A percentile compares a stretch with the other conserved stretches of the same genome.
Conservation (phyloP, 2,329 filamentous ascomycete genomes). For the Clonostachys solani region DNA sequence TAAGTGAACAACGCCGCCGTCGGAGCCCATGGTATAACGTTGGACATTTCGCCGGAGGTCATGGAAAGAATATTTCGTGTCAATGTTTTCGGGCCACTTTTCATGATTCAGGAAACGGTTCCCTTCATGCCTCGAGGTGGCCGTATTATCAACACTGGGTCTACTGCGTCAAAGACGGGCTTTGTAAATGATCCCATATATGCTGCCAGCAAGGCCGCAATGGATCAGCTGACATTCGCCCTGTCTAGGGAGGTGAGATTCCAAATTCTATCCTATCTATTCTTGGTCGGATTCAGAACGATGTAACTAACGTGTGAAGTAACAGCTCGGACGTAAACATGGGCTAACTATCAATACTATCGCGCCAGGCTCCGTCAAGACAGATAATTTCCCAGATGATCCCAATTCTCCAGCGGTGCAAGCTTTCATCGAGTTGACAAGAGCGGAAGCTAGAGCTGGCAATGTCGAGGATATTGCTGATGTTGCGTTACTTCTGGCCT, state of each 20-base stretch:
- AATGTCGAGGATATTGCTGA: constrained; percentile 34
- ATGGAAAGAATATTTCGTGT: constrained; percentile 19
- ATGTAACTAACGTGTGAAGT: neutral
- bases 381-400: constrained; percentile 18
- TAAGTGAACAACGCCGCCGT: constrained; percentile 31
- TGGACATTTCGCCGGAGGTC: constrained; percentile 11
- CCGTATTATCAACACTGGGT: constrained; percentile 15
- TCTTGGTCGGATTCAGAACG: no score
- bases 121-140: constrained; percentile 27
- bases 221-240: constrained; percentile 24
- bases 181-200: constrained; percentile 7
- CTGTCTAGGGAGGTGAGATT: constrained; percentile 23
- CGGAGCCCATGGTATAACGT: constrained; percentile 8
- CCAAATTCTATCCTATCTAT: neutral
- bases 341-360: constrained; percentile 39
- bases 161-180: constrained; percentile 10
- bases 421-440: constrained; percentile 13
- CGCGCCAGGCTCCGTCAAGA: constrained; percentile 29
- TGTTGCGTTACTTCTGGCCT: constrained; percentile 29
- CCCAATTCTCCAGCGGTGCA: constrained; percentile 10
- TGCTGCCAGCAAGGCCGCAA: constrained; percentile 21
- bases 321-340: constrained; percentile 22
- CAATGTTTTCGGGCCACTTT: constrained; percentile 27
- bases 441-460: constrained; percentile 24
- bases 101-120: constrained; percentile 22